Percentiles rank a stretch among this genome's conserved stretches.
Evolutionary conservation across 495 filamentous ascomycete species (phyloP).

Genomic region (Hyaloscypha finlandica): DNA sequence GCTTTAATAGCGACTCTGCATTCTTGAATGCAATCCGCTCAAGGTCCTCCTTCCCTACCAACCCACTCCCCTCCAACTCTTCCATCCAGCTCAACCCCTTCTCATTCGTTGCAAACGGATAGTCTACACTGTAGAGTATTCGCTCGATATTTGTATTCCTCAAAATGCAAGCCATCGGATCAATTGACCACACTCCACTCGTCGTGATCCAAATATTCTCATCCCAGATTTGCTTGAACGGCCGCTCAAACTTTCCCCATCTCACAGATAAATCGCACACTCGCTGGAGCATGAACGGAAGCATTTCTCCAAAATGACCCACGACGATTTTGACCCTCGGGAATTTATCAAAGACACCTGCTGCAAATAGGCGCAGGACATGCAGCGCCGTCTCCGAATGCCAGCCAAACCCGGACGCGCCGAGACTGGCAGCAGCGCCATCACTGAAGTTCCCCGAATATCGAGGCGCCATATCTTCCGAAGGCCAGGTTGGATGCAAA

Average conservation of each 20-base stretch:
- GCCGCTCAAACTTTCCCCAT: slow-evolving; percentile 4
- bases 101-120: slow-evolving; percentile 55
- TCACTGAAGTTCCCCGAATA: slow-evolving; percentile 44
- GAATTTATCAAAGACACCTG: slow-evolving; percentile 49
- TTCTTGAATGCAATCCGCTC: slow-evolving; percentile 56
- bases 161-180: slow-evolving; percentile 54
- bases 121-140: slow-evolving; percentile 63
- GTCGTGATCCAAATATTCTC: slow-evolving; percentile 69
- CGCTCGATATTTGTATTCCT: slow-evolving; percentile 51
- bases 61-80: slow-evolving; percentile 51
- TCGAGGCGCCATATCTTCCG: slow-evolving; percentile 52
- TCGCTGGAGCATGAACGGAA: slow-evolving; percentile 66
- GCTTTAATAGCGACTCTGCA: slow-evolving; percentile 51
- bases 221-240: slow-evolving; percentile 32
- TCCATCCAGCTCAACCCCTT: slow-evolving; percentile 46
- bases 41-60: slow-evolving; percentile 51
- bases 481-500: slow-evolving; percentile 55
- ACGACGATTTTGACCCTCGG: slow-evolving; percentile 63
- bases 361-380: slow-evolving; percentile 16
- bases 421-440: slow-evolving; percentile 39
- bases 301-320: slow-evolving; percentile 65
- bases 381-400: slow-evolving; percentile 48
- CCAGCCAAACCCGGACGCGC: slow-evolving; percentile 47
- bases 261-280: slow-evolving; percentile 58
- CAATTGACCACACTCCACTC: slow-evolving; percentile 59